A percentile compares a stretch with the other conserved stretches of the same genome.
These are phyloP conservation scores for Juglanconis juglandina DNA, from an alignment of 2,329 filamentous ascomycete genomes.

Conservation along the genomic window DNA sequence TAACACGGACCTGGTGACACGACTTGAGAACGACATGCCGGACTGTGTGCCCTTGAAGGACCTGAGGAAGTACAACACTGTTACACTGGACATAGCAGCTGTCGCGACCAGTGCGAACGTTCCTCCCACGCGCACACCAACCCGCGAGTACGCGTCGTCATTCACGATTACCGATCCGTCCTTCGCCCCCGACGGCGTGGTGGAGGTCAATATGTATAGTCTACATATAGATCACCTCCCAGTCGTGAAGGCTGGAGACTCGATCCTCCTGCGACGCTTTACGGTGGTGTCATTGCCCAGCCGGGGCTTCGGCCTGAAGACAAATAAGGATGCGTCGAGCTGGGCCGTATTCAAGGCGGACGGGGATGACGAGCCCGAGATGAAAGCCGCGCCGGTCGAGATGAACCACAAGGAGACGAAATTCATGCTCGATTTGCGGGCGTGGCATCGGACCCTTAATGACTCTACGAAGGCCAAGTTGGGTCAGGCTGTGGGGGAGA, in stretches of 20 bases:
- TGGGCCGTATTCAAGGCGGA: slow-evolving; percentile 60
- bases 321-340: slow-evolving; percentile 49
- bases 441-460: slow-evolving; percentile 49
- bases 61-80: slow-evolving; percentile 46
- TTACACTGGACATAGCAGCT: slow-evolving; percentile 48
- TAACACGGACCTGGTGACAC: slow-evolving; percentile 44
- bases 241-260: slow-evolving; percentile 52
- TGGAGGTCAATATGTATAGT: slow-evolving; percentile 56
- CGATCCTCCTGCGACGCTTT: slow-evolving; percentile 56
- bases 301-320: slow-evolving; percentile 53
- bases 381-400: slow-evolving; percentile 59
- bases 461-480: slow-evolving; percentile 44
- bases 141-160: slow-evolving; percentile 56
- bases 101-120: slow-evolving; percentile 50
- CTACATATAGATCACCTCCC: slow-evolving; percentile 57
- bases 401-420: slow-evolving; percentile 46
- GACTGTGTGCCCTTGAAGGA: slow-evolving; percentile 52
- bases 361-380: slow-evolving; percentile 41
- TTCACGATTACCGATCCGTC: slow-evolving; percentile 57
- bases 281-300: slow-evolving; percentile 50
- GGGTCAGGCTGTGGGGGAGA: slow-evolving; percentile 35
- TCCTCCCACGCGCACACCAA: slow-evolving; percentile 52
- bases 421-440: slow-evolving; percentile 46
- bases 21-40: slow-evolving; percentile 46
- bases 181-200: slow-evolving; percentile 45